Evolutionary conservation across 75 land plant species (phyloP).

Genomic region (Adiantum capillusveneris): DNA sequence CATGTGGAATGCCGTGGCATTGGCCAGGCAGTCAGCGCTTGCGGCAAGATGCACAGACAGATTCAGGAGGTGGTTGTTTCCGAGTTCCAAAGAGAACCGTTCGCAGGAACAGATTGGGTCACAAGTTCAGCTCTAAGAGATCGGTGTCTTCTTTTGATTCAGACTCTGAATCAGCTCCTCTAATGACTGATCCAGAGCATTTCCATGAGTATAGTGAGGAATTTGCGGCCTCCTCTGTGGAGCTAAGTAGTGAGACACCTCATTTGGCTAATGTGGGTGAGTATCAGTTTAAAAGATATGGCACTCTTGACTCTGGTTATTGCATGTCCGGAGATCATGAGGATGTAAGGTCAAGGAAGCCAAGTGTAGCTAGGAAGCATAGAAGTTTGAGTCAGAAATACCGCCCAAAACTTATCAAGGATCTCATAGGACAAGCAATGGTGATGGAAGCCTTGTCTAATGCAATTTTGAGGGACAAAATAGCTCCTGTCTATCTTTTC

Average conservation of each 20-base stretch:
- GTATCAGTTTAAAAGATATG: conserved; percentile 1
- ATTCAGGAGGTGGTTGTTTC: conserved; percentile 57
- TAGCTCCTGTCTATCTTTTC: conserved; percentile 80
- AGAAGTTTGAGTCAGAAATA: conserved; percentile 73
- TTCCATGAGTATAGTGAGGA: conserved; percentile 39
- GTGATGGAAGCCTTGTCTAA: conserved; percentile 75
- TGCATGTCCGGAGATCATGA: too few species aligned
- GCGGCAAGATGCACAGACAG: conserved; percentile 50
- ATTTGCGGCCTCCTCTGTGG: conserved; percentile 23
- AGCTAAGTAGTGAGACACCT: conserved; percentile 50
- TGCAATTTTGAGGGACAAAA: conserved; percentile 55
- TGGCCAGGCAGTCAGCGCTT: conserved; percentile 85
- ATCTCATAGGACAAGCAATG: conserved; percentile 79
- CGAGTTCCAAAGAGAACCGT: conserved; percentile 19
- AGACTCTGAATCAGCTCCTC: conserved; percentile 52
- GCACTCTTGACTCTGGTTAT: too few species aligned
- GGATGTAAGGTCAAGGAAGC: too few species aligned
- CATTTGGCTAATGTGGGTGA: conserved; percentile 32
- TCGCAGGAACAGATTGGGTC: conserved; percentile 52
- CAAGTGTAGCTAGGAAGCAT: conserved; percentile 4
- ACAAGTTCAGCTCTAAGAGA: conserved; percentile 30
- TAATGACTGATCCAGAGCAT: conserved; percentile 41
- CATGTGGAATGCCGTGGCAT: conserved; percentile 80
- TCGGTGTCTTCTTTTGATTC: conserved; percentile 39
- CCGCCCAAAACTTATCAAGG: conserved; percentile 73